Conservation (phyloP, 169 alveolate genomes). For the Cryptosporidium canis region DNA sequence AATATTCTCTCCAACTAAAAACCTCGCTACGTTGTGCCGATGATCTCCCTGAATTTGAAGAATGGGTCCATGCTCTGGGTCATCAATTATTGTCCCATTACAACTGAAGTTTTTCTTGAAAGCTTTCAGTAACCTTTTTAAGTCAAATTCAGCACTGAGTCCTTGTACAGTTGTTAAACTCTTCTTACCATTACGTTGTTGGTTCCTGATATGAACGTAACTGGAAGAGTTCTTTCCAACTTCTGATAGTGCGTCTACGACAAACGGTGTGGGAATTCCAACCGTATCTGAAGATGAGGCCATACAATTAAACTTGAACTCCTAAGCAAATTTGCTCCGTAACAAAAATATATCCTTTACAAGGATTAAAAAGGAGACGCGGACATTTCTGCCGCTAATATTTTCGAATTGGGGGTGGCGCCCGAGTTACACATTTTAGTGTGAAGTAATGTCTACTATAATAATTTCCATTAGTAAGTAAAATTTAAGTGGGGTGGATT, state of each 20-base stretch:
- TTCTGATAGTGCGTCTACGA: constrained; percentile 74
- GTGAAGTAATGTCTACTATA: constrained; percentile 20
- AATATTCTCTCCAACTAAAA: constrained; percentile 87
- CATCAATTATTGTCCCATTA: constrained; percentile 92
- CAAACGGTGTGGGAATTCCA: constrained; percentile 74
- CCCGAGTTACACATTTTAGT: background rate
- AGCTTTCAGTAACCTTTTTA: constrained; percentile 91
- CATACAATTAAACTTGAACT: constrained; percentile 70
- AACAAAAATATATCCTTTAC: constrained; percentile 27
- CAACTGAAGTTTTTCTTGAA: constrained; percentile 91
- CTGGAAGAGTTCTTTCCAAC: constrained; percentile 71
- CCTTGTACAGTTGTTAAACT: constrained; percentile 95
- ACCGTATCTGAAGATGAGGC: constrained; percentile 75
- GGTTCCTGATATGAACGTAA: constrained; percentile 88
- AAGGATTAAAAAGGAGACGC: constrained; percentile 62
- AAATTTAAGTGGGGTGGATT: background rate
- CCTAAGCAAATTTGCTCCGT: constrained; percentile 24
- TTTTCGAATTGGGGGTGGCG: background rate
- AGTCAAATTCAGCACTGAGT: constrained; percentile 88
- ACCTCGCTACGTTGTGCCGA: constrained; percentile 88
- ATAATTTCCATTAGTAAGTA: background rate
- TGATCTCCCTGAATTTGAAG: constrained; percentile 90
- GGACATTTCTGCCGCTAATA: constrained; percentile 45
- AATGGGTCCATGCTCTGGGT: constrained; percentile 91
- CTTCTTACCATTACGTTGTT: constrained; percentile 93